These are phyloP conservation scores for Solanum hybrid DNA, from an alignment of 305 asterid genomes.

Conservation along the genomic window DNA sequence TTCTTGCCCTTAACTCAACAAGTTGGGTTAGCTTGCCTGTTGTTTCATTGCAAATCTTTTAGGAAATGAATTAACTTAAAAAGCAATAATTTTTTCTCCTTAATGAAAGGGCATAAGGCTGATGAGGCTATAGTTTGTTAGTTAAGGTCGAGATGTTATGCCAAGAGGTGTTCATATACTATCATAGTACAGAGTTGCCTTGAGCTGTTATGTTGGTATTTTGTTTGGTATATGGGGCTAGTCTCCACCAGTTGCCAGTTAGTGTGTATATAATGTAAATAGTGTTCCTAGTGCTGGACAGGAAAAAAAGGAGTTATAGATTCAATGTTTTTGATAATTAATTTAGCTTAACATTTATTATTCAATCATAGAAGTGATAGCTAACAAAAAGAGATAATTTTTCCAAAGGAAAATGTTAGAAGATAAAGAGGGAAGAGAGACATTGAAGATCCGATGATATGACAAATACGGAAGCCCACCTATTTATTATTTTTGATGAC, in stretches of 20 bases:
- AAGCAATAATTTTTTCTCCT: neutral
- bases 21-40: neutral
- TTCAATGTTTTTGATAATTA: neutral
- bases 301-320: neutral
- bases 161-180: neutral
- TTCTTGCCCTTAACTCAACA: neutral
- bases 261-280: neutral
- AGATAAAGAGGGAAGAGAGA: neutral
- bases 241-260: neutral
- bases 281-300: neutral
- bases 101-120: neutral
- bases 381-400: neutral
- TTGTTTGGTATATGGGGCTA: neutral
- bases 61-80: neutral
- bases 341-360: neutral
- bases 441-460: neutral
- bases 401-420: neutral
- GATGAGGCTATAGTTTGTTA: neutral
- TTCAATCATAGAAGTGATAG: neutral
- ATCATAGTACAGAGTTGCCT: neutral
- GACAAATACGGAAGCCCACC: neutral
- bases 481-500: neutral
- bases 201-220: neutral
- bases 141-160: neutral
- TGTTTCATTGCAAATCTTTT: neutral